Evolutionary conservation across 2,329 filamentous ascomycete genomes (phyloP).

Genomic region (Sodiomyces alkalinus): DNA sequence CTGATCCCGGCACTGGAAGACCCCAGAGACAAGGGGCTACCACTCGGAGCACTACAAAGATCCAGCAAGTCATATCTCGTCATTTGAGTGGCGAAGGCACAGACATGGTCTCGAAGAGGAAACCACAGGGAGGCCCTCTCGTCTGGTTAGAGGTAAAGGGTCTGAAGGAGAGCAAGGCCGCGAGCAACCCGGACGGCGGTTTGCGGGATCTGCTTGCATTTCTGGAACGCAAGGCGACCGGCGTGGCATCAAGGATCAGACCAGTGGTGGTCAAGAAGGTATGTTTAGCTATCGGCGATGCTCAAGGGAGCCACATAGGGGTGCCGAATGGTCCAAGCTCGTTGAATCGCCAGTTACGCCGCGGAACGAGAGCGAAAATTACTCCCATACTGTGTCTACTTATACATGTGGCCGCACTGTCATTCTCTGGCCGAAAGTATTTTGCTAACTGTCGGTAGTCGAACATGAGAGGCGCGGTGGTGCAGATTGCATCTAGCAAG

Average conservation of each 20-base stretch:
- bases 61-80: constrained; percentile 5
- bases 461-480: constrained; percentile 50
- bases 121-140: constrained; percentile 5
- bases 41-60: background rate
- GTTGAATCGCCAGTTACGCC: constrained; percentile 9
- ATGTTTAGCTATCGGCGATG: constrained; percentile 36
- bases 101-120: constrained; percentile 7
- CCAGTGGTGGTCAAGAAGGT: constrained; percentile 61
- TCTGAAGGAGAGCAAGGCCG: constrained; percentile 53
- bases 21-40: constrained; percentile 8
- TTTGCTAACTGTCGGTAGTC: constrained; percentile 60
- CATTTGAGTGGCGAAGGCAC: constrained; percentile 7
- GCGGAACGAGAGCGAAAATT: constrained; percentile 18
- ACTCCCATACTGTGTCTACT: background rate
- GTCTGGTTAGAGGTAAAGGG: constrained; percentile 38
- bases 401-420: constrained; percentile 14
- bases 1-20: constrained; percentile 14
- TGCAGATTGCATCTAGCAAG: constrained; percentile 51
- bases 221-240: constrained; percentile 53
- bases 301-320: constrained; percentile 7
- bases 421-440: constrained; percentile 13
- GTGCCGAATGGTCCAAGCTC: constrained; percentile 21
- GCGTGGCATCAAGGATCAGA: constrained; percentile 25
- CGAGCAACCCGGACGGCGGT: constrained; percentile 50
- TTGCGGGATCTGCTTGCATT: constrained; percentile 49